phyloP scores from a whole-genome alignment of 1,284 basidiomycete species.

The Xerocomus subilludens region DNA sequence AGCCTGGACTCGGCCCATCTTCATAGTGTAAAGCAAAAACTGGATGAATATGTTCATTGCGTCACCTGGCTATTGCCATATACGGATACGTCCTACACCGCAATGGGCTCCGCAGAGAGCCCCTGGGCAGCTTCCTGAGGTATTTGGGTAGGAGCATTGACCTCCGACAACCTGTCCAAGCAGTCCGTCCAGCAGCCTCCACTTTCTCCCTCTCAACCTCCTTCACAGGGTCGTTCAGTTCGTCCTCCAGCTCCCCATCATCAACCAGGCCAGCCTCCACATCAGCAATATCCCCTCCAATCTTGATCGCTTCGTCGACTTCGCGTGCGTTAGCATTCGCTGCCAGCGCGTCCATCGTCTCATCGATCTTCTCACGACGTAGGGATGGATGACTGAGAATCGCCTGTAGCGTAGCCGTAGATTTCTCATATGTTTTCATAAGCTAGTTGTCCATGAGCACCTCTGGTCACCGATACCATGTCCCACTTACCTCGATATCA shows the following conservation, averaged over 20 bases:
- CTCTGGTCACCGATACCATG: background rate
- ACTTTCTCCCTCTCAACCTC: slow-evolving; percentile 60
- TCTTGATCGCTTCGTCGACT: slow-evolving; percentile 80
- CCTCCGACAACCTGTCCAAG: slow-evolving; percentile 39
- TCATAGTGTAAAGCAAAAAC: background rate
- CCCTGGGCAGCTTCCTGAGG: slow-evolving; percentile 21
- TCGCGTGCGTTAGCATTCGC: slow-evolving; percentile 85
- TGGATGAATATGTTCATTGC: slow-evolving; percentile 27
- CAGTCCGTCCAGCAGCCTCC: slow-evolving; percentile 35
- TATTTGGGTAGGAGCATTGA: slow-evolving; percentile 35
- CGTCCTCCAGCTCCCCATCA: slow-evolving; percentile 71
- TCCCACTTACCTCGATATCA: slow-evolving; percentile 78
- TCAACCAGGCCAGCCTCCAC: slow-evolving; percentile 65
- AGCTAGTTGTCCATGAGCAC: slow-evolving; percentile 64
- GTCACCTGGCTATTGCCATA: slow-evolving; percentile 31
- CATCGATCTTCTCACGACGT: slow-evolving; percentile 79
- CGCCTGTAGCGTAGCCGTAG: slow-evolving; percentile 77
- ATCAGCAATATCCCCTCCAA: slow-evolving; percentile 71
- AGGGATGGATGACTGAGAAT: slow-evolving; percentile 86
- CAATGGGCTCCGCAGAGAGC: slow-evolving; percentile 21
- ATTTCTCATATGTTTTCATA: slow-evolving; percentile 86
- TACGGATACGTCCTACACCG: slow-evolving; percentile 27
- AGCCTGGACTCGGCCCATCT: slow-evolving; percentile 75
- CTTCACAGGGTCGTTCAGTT: slow-evolving; percentile 64
- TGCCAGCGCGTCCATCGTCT: slow-evolving; percentile 87